phyloP scores from a whole-genome alignment of 192 early-diverging fungal species.

The Mortierella hygrophila region DNA sequence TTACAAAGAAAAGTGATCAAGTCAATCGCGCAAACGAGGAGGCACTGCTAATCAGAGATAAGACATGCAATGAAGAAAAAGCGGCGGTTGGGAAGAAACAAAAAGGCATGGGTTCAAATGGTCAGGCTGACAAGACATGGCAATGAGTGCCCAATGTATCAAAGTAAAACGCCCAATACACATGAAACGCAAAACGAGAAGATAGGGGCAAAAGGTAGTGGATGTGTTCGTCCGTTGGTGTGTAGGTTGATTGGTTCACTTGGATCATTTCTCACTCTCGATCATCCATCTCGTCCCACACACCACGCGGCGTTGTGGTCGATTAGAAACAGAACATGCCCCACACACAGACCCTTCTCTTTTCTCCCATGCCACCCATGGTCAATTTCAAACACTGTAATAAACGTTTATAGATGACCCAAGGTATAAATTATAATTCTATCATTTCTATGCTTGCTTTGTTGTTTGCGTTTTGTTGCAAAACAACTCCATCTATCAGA shows the following conservation, averaged over 20 bases:
- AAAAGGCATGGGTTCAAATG: neutral
- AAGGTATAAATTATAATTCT: neutral
- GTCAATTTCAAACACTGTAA: neutral
- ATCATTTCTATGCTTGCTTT: neutral
- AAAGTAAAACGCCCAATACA: neutral
- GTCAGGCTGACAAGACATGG: too few relatives aligned
- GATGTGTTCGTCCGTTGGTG: neutral
- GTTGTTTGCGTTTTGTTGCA: neutral
- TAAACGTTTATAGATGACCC: neutral
- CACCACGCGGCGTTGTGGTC: neutral
- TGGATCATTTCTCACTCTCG: neutral
- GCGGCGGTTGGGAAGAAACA: neutral
- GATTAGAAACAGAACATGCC: neutral
- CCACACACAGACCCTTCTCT: neutral
- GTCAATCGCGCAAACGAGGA: too few relatives aligned
- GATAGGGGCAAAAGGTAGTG: neutral
- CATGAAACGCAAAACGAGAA: neutral
- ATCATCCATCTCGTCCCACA: neutral
- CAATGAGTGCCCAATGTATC: too few relatives aligned
- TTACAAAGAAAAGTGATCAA: too few relatives aligned
- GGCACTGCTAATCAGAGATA: too few relatives aligned
- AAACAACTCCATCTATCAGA: neutral
- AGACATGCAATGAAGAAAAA: too few relatives aligned
- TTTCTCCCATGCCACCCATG: neutral
- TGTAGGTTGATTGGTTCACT: too few relatives aligned